Evolutionary conservation across 768 basidiomycete species (phyloP).

Genomic region (Mycena metata): DNA sequence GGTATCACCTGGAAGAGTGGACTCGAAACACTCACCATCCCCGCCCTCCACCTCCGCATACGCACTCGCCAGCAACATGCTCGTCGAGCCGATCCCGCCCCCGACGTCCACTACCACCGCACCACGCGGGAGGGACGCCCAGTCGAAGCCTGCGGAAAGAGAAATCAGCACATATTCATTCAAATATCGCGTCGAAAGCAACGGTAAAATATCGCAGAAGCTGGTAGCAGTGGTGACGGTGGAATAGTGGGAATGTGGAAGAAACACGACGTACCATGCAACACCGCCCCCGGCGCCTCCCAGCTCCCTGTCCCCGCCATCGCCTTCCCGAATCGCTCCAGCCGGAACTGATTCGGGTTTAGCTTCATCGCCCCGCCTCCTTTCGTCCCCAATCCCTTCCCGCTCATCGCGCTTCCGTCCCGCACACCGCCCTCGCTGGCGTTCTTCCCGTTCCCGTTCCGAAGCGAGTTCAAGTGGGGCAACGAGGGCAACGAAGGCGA

Average conservation of each 20-base stretch:
- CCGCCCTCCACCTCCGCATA: conserved; percentile 35
- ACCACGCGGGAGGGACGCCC: conserved; percentile 60
- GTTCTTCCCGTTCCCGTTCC: too few relatives aligned
- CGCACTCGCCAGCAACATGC: conserved; percentile 54
- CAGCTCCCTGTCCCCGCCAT: conserved; percentile 82
- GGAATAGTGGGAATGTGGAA: too few relatives aligned
- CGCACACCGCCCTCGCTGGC: too few relatives aligned
- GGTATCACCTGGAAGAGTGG: not conserved
- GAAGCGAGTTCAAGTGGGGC: too few relatives aligned
- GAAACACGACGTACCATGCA: conserved; percentile 58
- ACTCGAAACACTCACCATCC: conserved; percentile 27
- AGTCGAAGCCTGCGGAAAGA: conserved; percentile 70
- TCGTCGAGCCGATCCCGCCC: conserved; percentile 67
- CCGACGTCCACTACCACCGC: conserved; percentile 70
- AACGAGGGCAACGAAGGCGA: too few relatives aligned
- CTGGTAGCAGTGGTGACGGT: too few relatives aligned
- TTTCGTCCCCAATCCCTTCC: conserved; percentile 30
- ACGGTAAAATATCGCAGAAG: too few relatives aligned
- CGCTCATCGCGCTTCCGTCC: not conserved
- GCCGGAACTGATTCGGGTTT: conserved; percentile 62
- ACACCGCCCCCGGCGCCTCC: conserved; percentile 74
- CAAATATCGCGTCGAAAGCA: too few relatives aligned
- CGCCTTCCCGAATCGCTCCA: conserved; percentile 80
- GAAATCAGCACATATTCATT: too few relatives aligned
- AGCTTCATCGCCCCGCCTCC: too few relatives aligned